A percentile compares a stretch with the other conserved stretches of the same genome.
These are phyloP conservation scores for Cercophora scortea DNA, from an alignment of 495 filamentous ascomycete genomes.

Conservation along the genomic window DNA sequence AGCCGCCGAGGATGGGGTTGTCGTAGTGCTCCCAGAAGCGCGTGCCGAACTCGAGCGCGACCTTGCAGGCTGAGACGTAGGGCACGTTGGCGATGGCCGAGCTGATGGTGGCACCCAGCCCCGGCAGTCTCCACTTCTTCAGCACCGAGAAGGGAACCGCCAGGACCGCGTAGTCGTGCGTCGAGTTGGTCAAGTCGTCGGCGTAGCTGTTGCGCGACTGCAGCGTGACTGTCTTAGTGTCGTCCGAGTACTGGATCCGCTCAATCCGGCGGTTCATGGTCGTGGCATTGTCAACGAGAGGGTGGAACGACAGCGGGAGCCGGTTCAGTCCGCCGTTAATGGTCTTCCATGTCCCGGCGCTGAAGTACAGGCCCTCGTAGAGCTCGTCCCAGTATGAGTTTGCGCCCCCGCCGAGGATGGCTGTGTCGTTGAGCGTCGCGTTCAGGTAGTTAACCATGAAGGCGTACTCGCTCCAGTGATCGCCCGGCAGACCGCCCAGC, in stretches of 20 bases:
- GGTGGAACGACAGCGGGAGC: conserved; percentile 54
- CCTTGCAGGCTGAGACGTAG: conserved; percentile 54
- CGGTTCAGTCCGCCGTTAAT: conserved; percentile 56
- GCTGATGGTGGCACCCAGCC: conserved; percentile 32
- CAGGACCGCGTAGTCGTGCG: conserved; percentile 60
- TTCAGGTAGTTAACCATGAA: conserved; percentile 54
- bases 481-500: conserved; percentile 27
- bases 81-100: conserved; percentile 54
- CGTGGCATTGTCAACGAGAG: conserved; percentile 45
- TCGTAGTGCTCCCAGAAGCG: conserved; percentile 63
- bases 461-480: conserved; percentile 53
- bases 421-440: conserved; percentile 46
- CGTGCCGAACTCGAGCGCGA: conserved; percentile 54
- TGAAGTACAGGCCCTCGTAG: conserved; percentile 52
- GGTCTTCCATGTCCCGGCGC: conserved; percentile 51
- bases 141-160: conserved; percentile 54
- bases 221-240: conserved; percentile 37
- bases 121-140: conserved; percentile 44
- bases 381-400: conserved; percentile 30
- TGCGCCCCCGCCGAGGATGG: conserved; percentile 27
- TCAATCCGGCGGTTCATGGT: conserved; percentile 47
- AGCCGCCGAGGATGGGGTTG: conserved; percentile 56
- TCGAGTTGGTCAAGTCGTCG: conserved; percentile 36
- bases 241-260: conserved; percentile 30
- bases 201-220: conserved; percentile 32